Evolutionary conservation across 2,329 filamentous ascomycete species (phyloP).

Genomic region (Lachnellula suecica): DNA sequence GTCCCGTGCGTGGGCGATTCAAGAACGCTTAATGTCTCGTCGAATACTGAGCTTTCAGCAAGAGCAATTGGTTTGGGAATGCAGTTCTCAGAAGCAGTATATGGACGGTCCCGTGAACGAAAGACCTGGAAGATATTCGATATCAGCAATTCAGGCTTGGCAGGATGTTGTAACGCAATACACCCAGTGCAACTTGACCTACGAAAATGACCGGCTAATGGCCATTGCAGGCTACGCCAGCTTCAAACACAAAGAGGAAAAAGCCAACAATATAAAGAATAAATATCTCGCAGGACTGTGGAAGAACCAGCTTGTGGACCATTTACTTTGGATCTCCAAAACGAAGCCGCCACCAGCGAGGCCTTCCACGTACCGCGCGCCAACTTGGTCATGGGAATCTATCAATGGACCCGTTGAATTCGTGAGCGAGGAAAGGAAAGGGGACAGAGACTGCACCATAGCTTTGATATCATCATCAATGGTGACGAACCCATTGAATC

Average conservation of each 20-base stretch:
- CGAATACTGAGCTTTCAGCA: neutral
- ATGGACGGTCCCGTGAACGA: neutral
- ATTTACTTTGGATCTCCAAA: slow-evolving; percentile 1
- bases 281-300: neutral
- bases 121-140: neutral
- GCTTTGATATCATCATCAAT: neutral
- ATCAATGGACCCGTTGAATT: neutral
- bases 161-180: neutral
- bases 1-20: neutral
- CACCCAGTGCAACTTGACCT: neutral
- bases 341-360: neutral
- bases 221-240: neutral
- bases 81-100: neutral
- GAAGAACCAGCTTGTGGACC: neutral
- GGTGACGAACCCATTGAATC: neutral
- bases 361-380: neutral
- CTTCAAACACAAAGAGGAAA: neutral
- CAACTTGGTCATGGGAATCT: slow-evolving; percentile 3
- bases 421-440: neutral
- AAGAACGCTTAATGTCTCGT: neutral
- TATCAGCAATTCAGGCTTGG: neutral
- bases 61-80: neutral
- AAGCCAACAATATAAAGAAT: neutral
- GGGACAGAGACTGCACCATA: neutral
- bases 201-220: neutral